Base-by-base conservation (phyloP, 345 rosid genomes). In the Linum lewisii region DNA sequence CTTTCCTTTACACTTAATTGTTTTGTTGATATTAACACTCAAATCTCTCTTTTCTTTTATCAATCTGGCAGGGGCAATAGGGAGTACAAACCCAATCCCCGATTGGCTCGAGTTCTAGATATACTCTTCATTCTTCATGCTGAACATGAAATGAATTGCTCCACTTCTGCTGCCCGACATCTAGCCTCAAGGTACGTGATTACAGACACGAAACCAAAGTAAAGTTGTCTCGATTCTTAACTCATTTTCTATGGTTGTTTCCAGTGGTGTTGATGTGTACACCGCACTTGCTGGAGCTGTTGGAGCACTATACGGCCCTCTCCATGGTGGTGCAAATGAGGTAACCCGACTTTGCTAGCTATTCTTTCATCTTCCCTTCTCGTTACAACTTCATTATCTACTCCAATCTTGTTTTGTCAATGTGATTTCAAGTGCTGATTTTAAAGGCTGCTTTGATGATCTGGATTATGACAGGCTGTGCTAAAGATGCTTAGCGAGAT, bases 301-400 rank as follows among this genome's bases (percentile, higher is more conserved):
- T 68, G 95, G 95, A 61, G 99, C 99, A 56, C 71, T 93, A 38
- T 93, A 89, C 70, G 97, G 99, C 61, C 97, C 97, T 60, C 97
- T 93, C 73, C 99, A 93, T 65, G 99, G 99, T 42, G 99, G 97
- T 44, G 99, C 99, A 44, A 89, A 93, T 69, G 99, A 93, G 95
- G 99, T 81, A 65, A 45, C 57, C 54, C 54, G 24, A n/a, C 50
- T 60, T 47, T 22, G 38, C 29, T 58, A 51, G 50, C 37, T 37
- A 5, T 57, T 3, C 51, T 32, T 51, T 22, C 5, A 19, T 2
- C 9, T 44, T 63, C 36, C 26, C 15, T 25, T n/a, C 47, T 29
- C n/a, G 0, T 25, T 45, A 16, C 0, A 34, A 20, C 47, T 24
- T 56, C 19, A 10, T 26, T 49, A n/a, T 45, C 20, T 13, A 37